Evolutionary conservation across 2,329 filamentous ascomycete genomes (phyloP), one percentile per base, ranked within the genome.

Genomic region (Tetracladium maxilliforme): DNA sequence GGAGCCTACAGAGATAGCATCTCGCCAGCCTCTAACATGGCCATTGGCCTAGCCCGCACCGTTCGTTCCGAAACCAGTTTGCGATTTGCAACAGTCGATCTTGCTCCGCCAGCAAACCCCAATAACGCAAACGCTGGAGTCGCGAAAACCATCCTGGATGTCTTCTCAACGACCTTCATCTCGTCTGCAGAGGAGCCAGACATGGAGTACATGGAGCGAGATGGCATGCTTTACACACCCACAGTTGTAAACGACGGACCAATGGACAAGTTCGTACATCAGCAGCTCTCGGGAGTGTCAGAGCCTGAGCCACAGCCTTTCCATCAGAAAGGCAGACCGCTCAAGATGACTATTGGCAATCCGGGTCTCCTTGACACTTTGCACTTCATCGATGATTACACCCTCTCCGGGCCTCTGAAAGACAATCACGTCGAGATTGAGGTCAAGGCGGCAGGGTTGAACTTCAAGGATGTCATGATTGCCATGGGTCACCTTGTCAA

Each of bases 261-360:
- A 9, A 52, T 54, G 41, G 52, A 58, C 33, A 49, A 52, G 12
- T 44, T 51, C 8, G 52, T 62, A 9, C 49, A 59, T 32, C 44
- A 48, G 10, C 46, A 56, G 32, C 58, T n/a, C n/a, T n/a, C 52
- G 2, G 51, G 53, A 25, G 42, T 48, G 1, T 44, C 43, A 4
- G 39, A 41, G 4, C 36, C 54, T 5, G 49, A 55, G 28, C 40
- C 48, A 1, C 46, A 48, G 6, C 41, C 47, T 3, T 67, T 65
- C 32, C 42, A 44, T 0, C 40, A 43, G 24, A 16, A 25, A 10
- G 32, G 28, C 5, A 24, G 40, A 11, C 34, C 37, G 7, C 23
- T 44, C 12, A 37, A 37, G 18, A 32, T 43, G 2, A 30, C 31
- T 1, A 33, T 44, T 7, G 32, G 31, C 21, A 40, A 34, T 4